Base-by-base conservation (phyloP, 139 green algal species). In the Chlamydomonas incerta region DNA sequence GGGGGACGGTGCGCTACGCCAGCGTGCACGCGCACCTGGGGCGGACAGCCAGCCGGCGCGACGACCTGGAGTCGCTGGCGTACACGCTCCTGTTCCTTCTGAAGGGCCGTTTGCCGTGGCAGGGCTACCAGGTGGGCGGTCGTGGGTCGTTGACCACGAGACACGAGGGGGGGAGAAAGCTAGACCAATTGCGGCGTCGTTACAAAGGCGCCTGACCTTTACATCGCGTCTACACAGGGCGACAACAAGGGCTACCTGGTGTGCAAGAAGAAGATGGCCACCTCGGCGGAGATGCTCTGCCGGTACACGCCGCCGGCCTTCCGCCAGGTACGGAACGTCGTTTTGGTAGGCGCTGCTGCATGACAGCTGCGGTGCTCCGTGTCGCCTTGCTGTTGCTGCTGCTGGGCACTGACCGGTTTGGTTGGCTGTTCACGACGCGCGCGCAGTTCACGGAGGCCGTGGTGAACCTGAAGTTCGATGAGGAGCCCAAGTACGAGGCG, bases 181-280 rank as follows among this genome's bases (percentile, higher is more conserved):
- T n/a, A n/a, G n/a, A n/a, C n/a, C n/a, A n/a, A n/a, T n/a, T n/a
- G n/a, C n/a, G n/a, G n/a, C n/a, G n/a, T n/a, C n/a, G n/a, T n/a
- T n/a, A n/a, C n/a, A n/a, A n/a, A n/a, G n/a, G n/a, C n/a, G n/a
- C n/a, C n/a, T n/a, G n/a, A n/a, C n/a, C n/a, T n/a, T n/a, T n/a
- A 58, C 52, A 58, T 13, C 52, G 52, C 15, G 52, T 58, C 15
- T 58, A 13, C 52, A 58, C 90, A 96, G 93, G 97, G 97, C 35
- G 97, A 99, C 92, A 99, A 99, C 94, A 99, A 99, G 90, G 98
- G 98, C 70, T 99, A 98, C 93, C 90, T 99, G 63, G 98, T 99
- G 35, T 99, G 98, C 96, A 99, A 99, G 88, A 99, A 99, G 95
- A 99, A 99, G 95, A 99, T 99, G 98, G 96, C 95, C 37, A 99